Base-by-base conservation (phyloP, 768 basidiomycete genomes). In the Podaxis sp. region DNA sequence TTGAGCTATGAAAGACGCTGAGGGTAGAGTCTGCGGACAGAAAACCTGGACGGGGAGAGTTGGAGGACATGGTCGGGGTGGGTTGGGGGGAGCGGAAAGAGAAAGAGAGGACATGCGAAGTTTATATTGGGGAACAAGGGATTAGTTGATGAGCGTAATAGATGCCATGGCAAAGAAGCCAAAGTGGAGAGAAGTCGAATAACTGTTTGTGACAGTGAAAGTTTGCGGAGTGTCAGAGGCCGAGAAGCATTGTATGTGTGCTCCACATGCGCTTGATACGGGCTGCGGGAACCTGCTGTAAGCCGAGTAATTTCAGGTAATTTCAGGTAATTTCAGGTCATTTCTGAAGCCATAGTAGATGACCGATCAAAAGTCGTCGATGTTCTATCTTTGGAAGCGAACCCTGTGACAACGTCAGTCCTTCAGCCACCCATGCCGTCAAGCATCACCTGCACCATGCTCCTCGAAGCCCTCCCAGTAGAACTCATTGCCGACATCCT, bases 401-500 rank as follows among this genome's bases (percentile, higher is more conserved):
- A 21, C 18, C 35, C 52, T 37, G 16, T 28, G n/a, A 44, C 32
- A 28, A 28, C 23, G 11, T 13, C 21, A 13, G 40, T 42, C 40
- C 13, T 52, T n/a, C 37, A 32, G 21, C 44, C 48, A 23, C n/a
- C 21, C 36, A 21, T 47, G 57, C 25, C 54, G 36, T 54, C 50
- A 44, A 10, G 14, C 23, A 27, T 32, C 60, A 42, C 28, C 25
- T 37, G 3, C 42, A 59, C 25, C 40, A 75, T 75, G 72, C 63
- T 64, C 53, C 74, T 82, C 64, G 78, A 87, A 65, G 75, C 77
- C 4, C 76, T 92, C 5, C 89, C 90, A n/a, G 88, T 89, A 46
- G 90, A 93, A 68, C 79, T 92, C 55, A 82, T 91, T 59, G 87
- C 84, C 16, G 84, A 86, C 62, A 85, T 92, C 35, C 76, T 92